A percentile compares a stretch with the other conserved stretches of the same genome.
These are phyloP conservation scores for Cystobasidium ongulense DNA, from an alignment of 768 basidiomycete species.

Conservation along the genomic window DNA sequence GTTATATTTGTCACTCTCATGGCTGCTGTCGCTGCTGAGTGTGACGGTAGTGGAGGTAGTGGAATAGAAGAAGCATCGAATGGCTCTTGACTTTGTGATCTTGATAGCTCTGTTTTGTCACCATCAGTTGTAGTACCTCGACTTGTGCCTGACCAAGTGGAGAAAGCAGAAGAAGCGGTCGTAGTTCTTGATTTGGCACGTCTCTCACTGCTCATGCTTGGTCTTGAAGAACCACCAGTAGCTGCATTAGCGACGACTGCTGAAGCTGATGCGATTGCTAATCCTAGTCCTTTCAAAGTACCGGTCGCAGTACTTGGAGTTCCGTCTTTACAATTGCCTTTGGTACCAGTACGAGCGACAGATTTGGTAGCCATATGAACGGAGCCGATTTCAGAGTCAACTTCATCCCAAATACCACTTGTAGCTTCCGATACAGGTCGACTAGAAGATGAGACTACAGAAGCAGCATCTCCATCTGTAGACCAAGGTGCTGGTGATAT, in stretches of 20 bases:
- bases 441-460: neutral
- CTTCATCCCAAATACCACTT: slow-evolving; percentile 16
- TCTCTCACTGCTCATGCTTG: slow-evolving; percentile 12
- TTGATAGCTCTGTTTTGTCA: neutral
- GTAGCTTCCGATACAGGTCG: neutral
- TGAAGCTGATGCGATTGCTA: neutral
- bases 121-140: neutral
- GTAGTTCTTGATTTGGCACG: neutral
- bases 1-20: slow-evolving; percentile 2
- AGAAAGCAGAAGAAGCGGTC: slow-evolving; percentile 9
- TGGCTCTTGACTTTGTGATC: neutral
- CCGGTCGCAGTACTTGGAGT: neutral
- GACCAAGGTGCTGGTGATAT: slow-evolving; percentile 32
- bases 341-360: slow-evolving; percentile 4
- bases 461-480: neutral
- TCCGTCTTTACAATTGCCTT: neutral
- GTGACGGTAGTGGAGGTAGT: neutral
- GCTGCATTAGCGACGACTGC: neutral
- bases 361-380: slow-evolving; percentile 23
- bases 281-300: slow-evolving; percentile 16
- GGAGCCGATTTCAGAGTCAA: slow-evolving; percentile 10
- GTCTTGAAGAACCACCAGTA: neutral
- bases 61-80: neutral
- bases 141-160: neutral
- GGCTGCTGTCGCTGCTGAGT: neutral